Conservation (phyloP, 1,139 yeast species). For the Insectozyma bohioensis region DNA sequence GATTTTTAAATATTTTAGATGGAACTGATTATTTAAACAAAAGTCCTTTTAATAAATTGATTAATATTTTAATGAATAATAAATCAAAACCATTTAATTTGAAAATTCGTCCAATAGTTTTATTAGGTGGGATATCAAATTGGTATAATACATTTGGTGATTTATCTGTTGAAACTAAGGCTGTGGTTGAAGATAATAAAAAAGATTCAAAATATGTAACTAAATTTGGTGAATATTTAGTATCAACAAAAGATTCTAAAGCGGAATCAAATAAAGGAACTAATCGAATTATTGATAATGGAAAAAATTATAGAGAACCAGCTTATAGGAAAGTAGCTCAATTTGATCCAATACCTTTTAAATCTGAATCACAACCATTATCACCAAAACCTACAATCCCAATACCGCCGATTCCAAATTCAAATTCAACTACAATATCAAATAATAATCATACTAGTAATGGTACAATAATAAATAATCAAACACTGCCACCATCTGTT, state of each 20-base stretch:
- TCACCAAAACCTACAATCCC: background rate
- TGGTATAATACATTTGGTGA: conserved; percentile 39
- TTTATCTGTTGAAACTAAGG: conserved; percentile 23
- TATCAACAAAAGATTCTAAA: conserved; percentile 10
- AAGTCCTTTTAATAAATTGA: conserved; percentile 48
- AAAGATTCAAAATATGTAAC: conserved; percentile 23
- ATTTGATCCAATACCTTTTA: conserved; percentile 6
- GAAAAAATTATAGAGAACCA: conserved; percentile 9
- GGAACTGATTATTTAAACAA: conserved; percentile 19
- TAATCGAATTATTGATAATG: conserved; percentile 2
- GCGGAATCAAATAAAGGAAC: no score
- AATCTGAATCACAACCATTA: conserved; percentile 1
- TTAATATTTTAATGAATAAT: conserved; percentile 51
- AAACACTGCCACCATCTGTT: conserved; percentile 5
- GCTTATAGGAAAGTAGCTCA: conserved; percentile 3
- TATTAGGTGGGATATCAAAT: conserved; percentile 43
- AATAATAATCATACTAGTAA: no score
- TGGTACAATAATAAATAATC: no score
- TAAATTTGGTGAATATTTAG: conserved; percentile 41
- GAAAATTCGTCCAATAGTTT: conserved; percentile 33
- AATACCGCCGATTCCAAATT: background rate
- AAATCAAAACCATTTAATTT: conserved; percentile 37
- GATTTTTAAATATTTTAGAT: conserved; percentile 27
- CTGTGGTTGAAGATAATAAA: conserved; percentile 1
- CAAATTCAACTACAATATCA: conserved; percentile 3